A percentile compares a stretch with the other conserved stretches of the same genome.
Conservation (phyloP, 2,329 filamentous ascomycete genomes). For the Ophiostoma himal-ulmi region DNA sequence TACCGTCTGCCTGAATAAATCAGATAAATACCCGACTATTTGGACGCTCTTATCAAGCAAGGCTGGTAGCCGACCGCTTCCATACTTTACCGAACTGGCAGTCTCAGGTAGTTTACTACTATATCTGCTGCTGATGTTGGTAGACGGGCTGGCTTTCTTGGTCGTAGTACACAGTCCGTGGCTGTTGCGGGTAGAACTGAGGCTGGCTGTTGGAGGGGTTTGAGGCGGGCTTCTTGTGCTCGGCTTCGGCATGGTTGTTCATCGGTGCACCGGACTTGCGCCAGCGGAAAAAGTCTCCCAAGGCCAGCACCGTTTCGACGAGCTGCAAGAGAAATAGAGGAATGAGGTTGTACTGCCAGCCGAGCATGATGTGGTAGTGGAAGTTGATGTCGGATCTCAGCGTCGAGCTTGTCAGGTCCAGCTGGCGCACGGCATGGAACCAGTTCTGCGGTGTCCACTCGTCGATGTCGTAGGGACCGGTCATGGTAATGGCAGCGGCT, state of each 20-base stretch:
- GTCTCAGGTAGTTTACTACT: neutral
- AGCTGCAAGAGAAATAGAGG: slow-evolving; percentile 29
- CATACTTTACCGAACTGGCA: too few species aligned
- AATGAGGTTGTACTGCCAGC: slow-evolving; percentile 37
- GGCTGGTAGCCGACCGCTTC: neutral
- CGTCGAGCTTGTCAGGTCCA: slow-evolving; percentile 30
- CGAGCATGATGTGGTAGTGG: slow-evolving; percentile 32
- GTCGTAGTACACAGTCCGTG: neutral
- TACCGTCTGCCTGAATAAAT: neutral
- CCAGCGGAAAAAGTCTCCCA: slow-evolving; percentile 18
- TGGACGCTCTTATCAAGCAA: neutral
- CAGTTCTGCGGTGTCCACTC: slow-evolving; percentile 39
- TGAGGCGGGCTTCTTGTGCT: neutral
- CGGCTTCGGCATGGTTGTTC: neutral
- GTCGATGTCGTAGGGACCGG: slow-evolving; percentile 31
- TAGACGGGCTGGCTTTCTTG: neutral
- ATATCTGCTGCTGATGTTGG: neutral
- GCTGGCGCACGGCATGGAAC: slow-evolving; percentile 33
- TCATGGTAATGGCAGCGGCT: slow-evolving; percentile 26
- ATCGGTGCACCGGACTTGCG: neutral
- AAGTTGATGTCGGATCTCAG: slow-evolving; percentile 25
- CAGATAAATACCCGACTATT: neutral
- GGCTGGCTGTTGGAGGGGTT: neutral
- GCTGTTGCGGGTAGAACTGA: neutral
- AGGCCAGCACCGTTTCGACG: slow-evolving; percentile 23